These are phyloP conservation scores for Boletus vinaceobasis DNA, from an alignment of 768 basidiomycete genomes.

Conservation along the genomic window DNA sequence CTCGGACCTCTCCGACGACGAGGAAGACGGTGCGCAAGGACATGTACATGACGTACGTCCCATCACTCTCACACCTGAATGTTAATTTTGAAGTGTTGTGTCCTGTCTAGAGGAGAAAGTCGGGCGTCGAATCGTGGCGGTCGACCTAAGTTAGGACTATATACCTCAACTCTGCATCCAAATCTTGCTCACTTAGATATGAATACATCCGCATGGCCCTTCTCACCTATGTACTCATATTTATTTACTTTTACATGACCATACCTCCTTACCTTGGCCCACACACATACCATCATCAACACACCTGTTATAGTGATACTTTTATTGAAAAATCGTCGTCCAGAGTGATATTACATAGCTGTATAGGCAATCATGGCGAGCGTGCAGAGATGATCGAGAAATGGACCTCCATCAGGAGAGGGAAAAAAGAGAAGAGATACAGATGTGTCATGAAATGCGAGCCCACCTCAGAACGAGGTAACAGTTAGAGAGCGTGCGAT, in stretches of 20 bases:
- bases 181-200: no score
- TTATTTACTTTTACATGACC: background rate
- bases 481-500: conserved; percentile 1
- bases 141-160: conserved; percentile 4
- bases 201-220: background rate
- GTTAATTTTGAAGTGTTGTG: background rate
- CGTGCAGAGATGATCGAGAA: conserved; percentile 3
- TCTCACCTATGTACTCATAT: no score
- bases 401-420: background rate
- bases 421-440: background rate
- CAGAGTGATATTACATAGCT: conserved; percentile 24
- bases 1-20: conserved; percentile 4
- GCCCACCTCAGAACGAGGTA: background rate
- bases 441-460: background rate
- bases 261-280: background rate
- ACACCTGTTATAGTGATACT: conserved; percentile 3
- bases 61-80: background rate
- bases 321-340: conserved; percentile 8
- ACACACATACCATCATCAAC: background rate
- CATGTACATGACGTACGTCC: background rate
- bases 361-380: conserved; percentile 16
- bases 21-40: background rate
- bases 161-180: background rate
- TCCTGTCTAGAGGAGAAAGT: conserved; percentile 6
- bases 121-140: conserved; percentile 14